A percentile compares a stretch with the other conserved stretches of the same genome.
These are phyloP conservation scores for Saccharomycopsis hybrid DNA, from an alignment of 1,139 yeast genomes.

Conservation along the genomic window DNA sequence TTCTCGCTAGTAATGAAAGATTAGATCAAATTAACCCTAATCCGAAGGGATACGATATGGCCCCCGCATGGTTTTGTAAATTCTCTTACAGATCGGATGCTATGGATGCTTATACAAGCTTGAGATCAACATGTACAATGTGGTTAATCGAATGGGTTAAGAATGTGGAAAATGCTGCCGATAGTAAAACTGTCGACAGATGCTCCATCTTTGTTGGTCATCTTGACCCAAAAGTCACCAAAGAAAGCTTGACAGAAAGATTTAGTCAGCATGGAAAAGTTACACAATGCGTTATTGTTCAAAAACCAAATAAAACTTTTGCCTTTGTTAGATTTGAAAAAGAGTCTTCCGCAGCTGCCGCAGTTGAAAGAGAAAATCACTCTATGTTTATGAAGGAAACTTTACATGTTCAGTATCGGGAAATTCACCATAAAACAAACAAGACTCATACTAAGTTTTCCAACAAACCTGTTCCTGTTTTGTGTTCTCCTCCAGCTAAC, in stretches of 20 bases:
- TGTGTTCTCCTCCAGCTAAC: slow-evolving; percentile 18
- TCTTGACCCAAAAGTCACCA: slow-evolving; percentile 47
- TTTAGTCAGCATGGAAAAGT: slow-evolving; percentile 66
- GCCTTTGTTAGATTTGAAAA: slow-evolving; percentile 63
- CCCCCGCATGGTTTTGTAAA: slow-evolving; percentile 67
- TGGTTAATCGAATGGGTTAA: slow-evolving; percentile 84
- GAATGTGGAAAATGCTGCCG: slow-evolving; percentile 38
- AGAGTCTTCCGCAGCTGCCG: slow-evolving; percentile 74
- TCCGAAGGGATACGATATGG: slow-evolving; percentile 14
- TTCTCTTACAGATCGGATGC: slow-evolving; percentile 89
- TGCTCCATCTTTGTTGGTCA: slow-evolving; percentile 75
- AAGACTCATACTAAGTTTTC: slow-evolving; percentile 9
- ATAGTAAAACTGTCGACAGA: slow-evolving; percentile 58
- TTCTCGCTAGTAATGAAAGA: slow-evolving; percentile 44
- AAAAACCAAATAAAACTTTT: slow-evolving; percentile 50
- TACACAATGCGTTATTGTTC: slow-evolving; percentile 43
- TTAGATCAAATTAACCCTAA: too few relatives aligned
- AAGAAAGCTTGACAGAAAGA: slow-evolving; percentile 48
- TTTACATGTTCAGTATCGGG: slow-evolving; percentile 79
- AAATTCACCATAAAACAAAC: slow-evolving; percentile 36
- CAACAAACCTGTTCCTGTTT: slow-evolving; percentile 11
- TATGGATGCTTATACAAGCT: slow-evolving; percentile 71
- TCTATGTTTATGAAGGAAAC: slow-evolving; percentile 65
- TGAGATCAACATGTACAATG: too few relatives aligned
- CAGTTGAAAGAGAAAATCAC: slow-evolving; percentile 78